Conservation (phyloP, 1,284 basidiomycete genomes). For the Irpex sp. region DNA sequence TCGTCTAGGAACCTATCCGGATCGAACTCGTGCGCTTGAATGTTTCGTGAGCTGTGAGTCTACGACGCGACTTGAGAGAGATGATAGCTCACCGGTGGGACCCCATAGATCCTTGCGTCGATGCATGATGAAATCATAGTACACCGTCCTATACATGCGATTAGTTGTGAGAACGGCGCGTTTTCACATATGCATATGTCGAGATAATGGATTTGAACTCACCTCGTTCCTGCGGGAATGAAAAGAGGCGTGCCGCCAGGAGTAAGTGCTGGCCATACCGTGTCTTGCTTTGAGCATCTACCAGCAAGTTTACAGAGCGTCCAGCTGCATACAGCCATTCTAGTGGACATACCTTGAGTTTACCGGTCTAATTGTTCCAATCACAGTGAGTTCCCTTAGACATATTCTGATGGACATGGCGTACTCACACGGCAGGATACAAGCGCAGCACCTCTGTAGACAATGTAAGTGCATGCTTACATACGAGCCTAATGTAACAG, state of each 20-base stretch:
- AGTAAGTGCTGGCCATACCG: constrained; percentile 20
- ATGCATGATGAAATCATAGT: constrained; percentile 61
- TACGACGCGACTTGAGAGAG: not conserved
- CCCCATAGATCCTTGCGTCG: constrained; percentile 64
- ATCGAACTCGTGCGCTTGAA: constrained; percentile 38
- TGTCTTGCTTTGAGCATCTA: constrained; percentile 19
- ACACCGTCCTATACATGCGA: constrained; percentile 33
- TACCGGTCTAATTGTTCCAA: not conserved
- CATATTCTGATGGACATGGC: too few species aligned
- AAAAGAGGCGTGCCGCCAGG: constrained; percentile 23
- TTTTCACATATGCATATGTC: too few species aligned
- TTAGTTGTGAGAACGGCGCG: too few species aligned
- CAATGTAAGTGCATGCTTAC: not conserved
- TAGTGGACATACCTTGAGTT: not conserved
- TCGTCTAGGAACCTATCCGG: constrained; percentile 42
- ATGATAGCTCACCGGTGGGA: constrained; percentile 43
- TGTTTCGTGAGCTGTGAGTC: not conserved
- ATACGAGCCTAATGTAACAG: not conserved
- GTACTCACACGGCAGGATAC: constrained; percentile 27
- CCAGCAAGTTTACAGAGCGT: not conserved
- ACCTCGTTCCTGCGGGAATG: constrained; percentile 17
- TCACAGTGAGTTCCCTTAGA: too few species aligned
- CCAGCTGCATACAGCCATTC: too few species aligned
- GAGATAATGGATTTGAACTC: not conserved
- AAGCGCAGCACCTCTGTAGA: constrained; percentile 26